Evolutionary conservation across 1,284 basidiomycete species (phyloP), one percentile per base, ranked within the genome.

Genomic region (Pascua guehoae): DNA sequence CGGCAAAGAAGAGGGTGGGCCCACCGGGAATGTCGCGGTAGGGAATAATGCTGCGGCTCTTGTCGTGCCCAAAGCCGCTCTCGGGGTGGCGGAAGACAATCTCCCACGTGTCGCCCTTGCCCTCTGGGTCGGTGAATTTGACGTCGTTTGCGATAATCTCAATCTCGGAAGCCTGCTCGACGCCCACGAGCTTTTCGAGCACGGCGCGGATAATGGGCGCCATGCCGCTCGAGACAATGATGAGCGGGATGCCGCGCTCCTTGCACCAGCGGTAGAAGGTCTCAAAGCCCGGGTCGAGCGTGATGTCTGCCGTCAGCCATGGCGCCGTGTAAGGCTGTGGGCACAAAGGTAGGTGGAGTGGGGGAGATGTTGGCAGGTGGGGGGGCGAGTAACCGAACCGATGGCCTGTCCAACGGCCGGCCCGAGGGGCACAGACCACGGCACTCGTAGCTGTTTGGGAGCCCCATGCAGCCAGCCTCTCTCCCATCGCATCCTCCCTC

Each of bases 161-260:
- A 55, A 96, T 93, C 51, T 85, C 81, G 54, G 83, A 77, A 2
- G 89, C 87, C 46, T 85, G 85, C 62, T 86, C 83, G 42, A 85
- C 82, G 12, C 87, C 88, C 51, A 93, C 79, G 52, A 91, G 84
- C 58, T 86, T 88, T 41, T 85, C 84, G 36, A 96, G 81, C 7
- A 95, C 88, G 1, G 56, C 88, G 48, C 89, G 88, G 67, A 97
- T 96, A 64, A 88, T 83, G 12, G 91, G 92, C 12, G 86, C 85
- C 91, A 96, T 96, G 37, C 92, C 93, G 62, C 89, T 91, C 5
- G 91, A 95, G 47, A 96, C 91, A 70, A 97, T 91, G 61, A 95
- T 87, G 58, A 96, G 82, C 14, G 92, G 91, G 49, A 95, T 84
- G 63, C 86, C 86, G 57, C 85, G 81, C 2, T 75, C 77, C 70